Evolutionary conservation across 805 yeast genomes (phyloP).

Genomic region (Saturnispora hagleri): DNA sequence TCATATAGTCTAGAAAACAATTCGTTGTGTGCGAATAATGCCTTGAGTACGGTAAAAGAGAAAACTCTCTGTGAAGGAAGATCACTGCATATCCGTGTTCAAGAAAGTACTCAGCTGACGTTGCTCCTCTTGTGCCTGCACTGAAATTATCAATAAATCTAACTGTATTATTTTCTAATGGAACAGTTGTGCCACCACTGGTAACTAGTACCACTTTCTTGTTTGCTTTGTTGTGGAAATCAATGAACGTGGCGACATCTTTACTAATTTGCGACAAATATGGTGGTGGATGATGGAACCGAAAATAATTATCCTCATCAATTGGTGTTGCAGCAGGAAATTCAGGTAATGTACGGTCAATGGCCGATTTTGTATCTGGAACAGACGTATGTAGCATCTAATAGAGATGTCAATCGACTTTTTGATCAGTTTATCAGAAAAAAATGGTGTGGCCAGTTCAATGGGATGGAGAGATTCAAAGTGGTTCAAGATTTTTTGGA

Average conservation of each 20-base stretch:
- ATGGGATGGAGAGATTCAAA: not conserved
- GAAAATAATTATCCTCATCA: constrained; percentile 74
- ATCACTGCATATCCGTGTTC: constrained; percentile 86
- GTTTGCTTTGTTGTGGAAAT: constrained; percentile 35
- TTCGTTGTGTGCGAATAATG: constrained; percentile 78
- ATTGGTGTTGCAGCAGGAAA: constrained; percentile 65
- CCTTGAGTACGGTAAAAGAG: constrained; percentile 86
- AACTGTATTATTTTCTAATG: constrained; percentile 93
- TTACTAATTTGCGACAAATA: constrained; percentile 55
- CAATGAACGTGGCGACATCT: constrained; percentile 54
- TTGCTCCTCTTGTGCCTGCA: constrained; percentile 97
- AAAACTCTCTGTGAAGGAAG: constrained; percentile 86
- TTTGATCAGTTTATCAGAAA: not conserved
- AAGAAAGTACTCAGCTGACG: constrained; percentile 86
- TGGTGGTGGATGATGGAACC: constrained; percentile 59
- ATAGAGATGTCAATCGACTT: not conserved
- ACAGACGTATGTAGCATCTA: constrained; percentile 46
- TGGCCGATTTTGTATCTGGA: constrained; percentile 64
- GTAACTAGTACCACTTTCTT: constrained; percentile 74
- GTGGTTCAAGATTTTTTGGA: not conserved
- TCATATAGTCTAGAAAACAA: constrained; percentile 79
- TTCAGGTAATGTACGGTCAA: constrained; percentile 67
- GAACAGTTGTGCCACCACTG: constrained; percentile 97
- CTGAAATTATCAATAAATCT: constrained; percentile 93
- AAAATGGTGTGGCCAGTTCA: not conserved